phyloP scores from a whole-genome alignment of 2,329 filamentous ascomycete genomes.

The Paracamarosporium sp. region DNA sequence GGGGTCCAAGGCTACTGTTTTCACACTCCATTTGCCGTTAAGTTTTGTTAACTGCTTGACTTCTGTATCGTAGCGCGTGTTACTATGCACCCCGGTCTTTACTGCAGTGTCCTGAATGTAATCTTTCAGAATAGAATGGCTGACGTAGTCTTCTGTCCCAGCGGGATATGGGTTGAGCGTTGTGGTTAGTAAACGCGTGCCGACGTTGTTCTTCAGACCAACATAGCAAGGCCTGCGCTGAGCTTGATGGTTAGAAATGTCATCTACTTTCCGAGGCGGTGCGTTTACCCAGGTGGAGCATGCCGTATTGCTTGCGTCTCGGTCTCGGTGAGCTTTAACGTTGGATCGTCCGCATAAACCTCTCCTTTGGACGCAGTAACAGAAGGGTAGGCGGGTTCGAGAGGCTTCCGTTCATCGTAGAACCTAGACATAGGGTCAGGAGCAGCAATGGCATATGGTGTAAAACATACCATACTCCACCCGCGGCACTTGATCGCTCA shows the following conservation, averaged over 20 bases:
- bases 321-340: conserved; percentile 11
- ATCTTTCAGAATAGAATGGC: conserved; percentile 61
- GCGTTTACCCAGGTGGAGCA: conserved; percentile 58
- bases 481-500: conserved; percentile 59
- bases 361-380: conserved; percentile 25
- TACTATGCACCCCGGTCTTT: conserved; percentile 56
- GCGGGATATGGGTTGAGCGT: conserved; percentile 63
- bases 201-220: conserved; percentile 62
- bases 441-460: neutral
- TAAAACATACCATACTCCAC: conserved; percentile 61
- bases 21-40: conserved; percentile 58
- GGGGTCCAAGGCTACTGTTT: conserved; percentile 53
- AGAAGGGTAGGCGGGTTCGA: conserved; percentile 57
- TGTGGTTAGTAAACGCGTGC: conserved; percentile 58
- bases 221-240: conserved; percentile 57
- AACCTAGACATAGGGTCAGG: conserved; percentile 40
- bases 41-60: conserved; percentile 62
- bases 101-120: conserved; percentile 68
- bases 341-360: conserved; percentile 13
- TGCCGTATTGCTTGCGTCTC: conserved; percentile 39
- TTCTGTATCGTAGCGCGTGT: conserved; percentile 64
- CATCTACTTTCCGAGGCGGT: neutral
- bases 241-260: conserved; percentile 12
- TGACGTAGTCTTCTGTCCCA: conserved; percentile 66
- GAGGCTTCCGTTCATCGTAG: conserved; percentile 57